Conservation (phyloP, 345 rosid genomes). For the Murraya koenigii region DNA sequence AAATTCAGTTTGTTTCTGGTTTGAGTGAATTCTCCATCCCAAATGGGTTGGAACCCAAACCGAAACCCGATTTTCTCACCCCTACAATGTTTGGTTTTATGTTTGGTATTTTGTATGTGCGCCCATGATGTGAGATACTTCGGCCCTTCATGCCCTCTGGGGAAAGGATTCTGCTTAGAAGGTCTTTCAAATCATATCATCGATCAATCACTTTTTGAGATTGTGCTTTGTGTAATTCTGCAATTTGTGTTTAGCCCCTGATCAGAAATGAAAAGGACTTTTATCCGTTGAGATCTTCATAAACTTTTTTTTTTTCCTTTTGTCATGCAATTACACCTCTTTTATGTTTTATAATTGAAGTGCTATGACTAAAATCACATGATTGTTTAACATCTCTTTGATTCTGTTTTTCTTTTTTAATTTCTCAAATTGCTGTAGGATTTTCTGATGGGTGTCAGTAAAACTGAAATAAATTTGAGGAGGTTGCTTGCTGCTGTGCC, state of each 20-base stretch:
- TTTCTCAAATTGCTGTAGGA: conserved; percentile 1
- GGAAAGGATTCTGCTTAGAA: conserved; percentile 60
- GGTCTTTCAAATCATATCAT: no score
- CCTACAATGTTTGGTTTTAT: no score
- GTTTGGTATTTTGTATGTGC: no score
- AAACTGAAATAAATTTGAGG: conserved; percentile 69
- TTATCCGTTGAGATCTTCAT: background rate
- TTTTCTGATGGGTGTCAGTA: conserved; percentile 61
- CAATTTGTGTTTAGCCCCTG: no score
- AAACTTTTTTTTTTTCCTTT: background rate
- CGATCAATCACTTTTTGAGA: no score
- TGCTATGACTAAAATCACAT: background rate
- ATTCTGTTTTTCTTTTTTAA: no score
- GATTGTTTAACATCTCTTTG: background rate
- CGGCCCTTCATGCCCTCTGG: conserved; percentile 60
- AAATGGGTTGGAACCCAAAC: no score
- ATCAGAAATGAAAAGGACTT: no score
- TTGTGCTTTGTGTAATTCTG: no score
- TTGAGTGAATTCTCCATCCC: no score
- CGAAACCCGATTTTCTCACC: conserved; percentile 35
- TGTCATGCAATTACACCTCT: background rate
- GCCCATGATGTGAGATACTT: conserved; percentile 42
- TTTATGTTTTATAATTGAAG: background rate
- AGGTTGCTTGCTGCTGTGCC: conserved; percentile 79
- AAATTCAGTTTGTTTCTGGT: no score